Evolutionary conservation across 495 filamentous ascomycete genomes (phyloP).

Genomic region (Opeltia flavorubescens): DNA sequence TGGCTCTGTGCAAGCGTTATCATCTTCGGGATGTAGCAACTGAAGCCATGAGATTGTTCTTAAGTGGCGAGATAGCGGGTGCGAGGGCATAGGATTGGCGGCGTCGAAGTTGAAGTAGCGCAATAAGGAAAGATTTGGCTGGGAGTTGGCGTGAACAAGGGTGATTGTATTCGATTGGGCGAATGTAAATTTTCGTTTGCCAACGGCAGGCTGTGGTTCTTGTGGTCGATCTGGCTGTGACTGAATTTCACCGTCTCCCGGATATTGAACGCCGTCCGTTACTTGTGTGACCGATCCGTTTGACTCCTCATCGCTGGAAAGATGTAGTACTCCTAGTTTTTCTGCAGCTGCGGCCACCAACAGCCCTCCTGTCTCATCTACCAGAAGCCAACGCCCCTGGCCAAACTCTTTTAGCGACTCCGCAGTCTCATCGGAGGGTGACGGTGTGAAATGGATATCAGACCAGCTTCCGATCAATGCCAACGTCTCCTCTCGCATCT

Average conservation of each 20-base stretch:
- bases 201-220: slow-evolving; percentile 13
- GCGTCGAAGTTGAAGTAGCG: slow-evolving; percentile 76
- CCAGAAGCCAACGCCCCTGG: slow-evolving; percentile 67
- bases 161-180: slow-evolving; percentile 72
- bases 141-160: slow-evolving; percentile 71
- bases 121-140: slow-evolving; percentile 75
- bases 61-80: slow-evolving; percentile 71
- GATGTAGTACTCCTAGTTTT: slow-evolving; percentile 63
- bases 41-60: slow-evolving; percentile 82
- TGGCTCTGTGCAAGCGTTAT: slow-evolving; percentile 54
- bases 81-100: slow-evolving; percentile 48
- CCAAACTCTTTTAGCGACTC: slow-evolving; percentile 20
- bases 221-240: slow-evolving; percentile 11
- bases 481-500: slow-evolving; percentile 75
- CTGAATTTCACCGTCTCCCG: slow-evolving; percentile 3
- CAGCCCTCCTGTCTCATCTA: slow-evolving; percentile 83
- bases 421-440: not conserved
- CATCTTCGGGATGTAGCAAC: slow-evolving; percentile 57
- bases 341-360: slow-evolving; percentile 82
- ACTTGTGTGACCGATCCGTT: slow-evolving; percentile 21
- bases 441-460: slow-evolving; percentile 40
- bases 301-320: slow-evolving; percentile 18
- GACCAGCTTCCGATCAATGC: slow-evolving; percentile 53
- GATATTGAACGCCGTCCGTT: not conserved
- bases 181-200: slow-evolving; percentile 26